Base-by-base conservation (phyloP, 352 stramenopile species). In the Peronospora tabacina region DNA sequence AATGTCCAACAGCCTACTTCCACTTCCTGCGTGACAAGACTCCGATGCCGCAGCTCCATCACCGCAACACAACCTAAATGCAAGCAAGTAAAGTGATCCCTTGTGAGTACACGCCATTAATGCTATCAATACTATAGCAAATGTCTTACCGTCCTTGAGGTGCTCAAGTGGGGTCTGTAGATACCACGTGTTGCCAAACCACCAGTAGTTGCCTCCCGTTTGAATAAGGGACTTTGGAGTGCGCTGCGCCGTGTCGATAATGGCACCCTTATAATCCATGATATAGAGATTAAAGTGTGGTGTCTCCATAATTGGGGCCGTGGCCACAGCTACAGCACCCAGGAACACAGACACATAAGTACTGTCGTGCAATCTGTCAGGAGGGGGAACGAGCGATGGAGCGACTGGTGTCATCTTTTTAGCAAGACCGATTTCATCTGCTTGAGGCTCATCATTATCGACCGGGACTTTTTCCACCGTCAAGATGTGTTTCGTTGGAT, bases 1-100 rank as follows among this genome's bases (percentile, higher is more conserved):
- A 94, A 94, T 20, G 83, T 94, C 83, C 83, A 94, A 60, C 80
- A 92, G 49, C 82, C 80, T 22, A 94, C 81, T 66, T 94, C 83
- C 44, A 87, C 72, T 63, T 91, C 78, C 37, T 92, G 73, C 7
- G 80, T 92, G 28, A 90, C 66, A 39, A 87, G 65, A 56, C 76
- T 94, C 33, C 80, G 77, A 66, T 94, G 79, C 35, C 78, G 74
- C 45, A 94, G 58, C 62, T 94, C 83, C 80, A 94, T 88, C 17
- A 94, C 80, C 4, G 83, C 83, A 13, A 94, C 78, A 45, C 81
- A 90, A 47, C 83, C 82, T 90, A 68, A 20, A 10, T 42, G 11
- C 19, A 52, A 47, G 9, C 30, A 42, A 50, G 32, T 2, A 39
- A 26, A 53, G 20, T 17, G 52, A 56, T 15, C 9, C n/a, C 20